Conservation (phyloP, 306 rosid species). For the Alnus rubra region DNA sequence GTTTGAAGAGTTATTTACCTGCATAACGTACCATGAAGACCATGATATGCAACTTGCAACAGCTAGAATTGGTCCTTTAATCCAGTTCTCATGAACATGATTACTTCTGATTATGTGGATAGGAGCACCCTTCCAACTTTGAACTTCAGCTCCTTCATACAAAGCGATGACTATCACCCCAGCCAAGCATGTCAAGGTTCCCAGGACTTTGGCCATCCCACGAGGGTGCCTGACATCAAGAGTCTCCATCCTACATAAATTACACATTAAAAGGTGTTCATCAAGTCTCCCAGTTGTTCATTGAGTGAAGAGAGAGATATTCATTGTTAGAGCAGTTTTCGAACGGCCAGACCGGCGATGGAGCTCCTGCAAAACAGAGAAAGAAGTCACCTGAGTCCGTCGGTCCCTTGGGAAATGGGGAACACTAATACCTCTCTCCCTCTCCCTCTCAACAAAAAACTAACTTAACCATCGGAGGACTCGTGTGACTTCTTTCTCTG, state of each 20-base stretch:
- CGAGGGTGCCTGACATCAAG: constrained; percentile 36
- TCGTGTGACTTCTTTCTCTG: too few relatives aligned
- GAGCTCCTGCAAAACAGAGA: too few relatives aligned
- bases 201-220: constrained; percentile 42
- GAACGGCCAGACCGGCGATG: too few relatives aligned
- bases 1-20: constrained; percentile 28
- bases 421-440: too few relatives aligned
- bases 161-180: constrained; percentile 37
- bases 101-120: constrained; percentile 25
- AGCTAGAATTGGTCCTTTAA: constrained; percentile 42
- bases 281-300: not conserved
- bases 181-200: constrained; percentile 39
- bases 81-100: constrained; percentile 35
- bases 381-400: too few relatives aligned
- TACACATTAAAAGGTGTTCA: constrained; percentile 1
- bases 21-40: constrained; percentile 48
- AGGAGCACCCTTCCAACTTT: constrained; percentile 29
- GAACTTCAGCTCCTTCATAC: constrained; percentile 38
- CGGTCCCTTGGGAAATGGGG: too few relatives aligned
- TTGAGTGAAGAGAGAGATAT: not conserved
- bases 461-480: too few relatives aligned
- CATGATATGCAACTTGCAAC: constrained; percentile 49
- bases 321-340: too few relatives aligned
- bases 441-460: too few relatives aligned
- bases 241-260: constrained; percentile 36